These are phyloP conservation scores for Termitomyces bulborhizus DNA, from an alignment of 768 basidiomycete genomes.

Conservation along the genomic window DNA sequence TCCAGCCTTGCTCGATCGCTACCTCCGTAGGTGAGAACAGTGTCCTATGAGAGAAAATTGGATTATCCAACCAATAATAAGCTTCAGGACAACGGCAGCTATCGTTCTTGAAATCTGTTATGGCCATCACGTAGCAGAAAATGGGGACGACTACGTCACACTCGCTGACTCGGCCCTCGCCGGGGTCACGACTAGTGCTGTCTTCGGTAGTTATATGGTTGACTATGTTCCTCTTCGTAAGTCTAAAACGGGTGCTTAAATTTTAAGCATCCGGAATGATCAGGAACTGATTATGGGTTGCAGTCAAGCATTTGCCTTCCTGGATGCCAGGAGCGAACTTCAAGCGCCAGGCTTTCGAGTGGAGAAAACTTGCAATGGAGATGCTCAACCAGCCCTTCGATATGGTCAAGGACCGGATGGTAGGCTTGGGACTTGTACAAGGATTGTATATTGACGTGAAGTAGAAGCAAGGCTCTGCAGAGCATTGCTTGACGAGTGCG, in stretches of 20 bases:
- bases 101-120: slow-evolving; percentile 10
- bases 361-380: slow-evolving; percentile 24
- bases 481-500: neutral
- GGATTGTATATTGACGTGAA: neutral
- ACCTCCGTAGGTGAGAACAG: slow-evolving; percentile 20
- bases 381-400: slow-evolving; percentile 29
- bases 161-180: slow-evolving; percentile 20
- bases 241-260: neutral
- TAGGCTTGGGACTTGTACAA: neutral
- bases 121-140: slow-evolving; percentile 16
- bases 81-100: slow-evolving; percentile 3
- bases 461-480: neutral
- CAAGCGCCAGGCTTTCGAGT: slow-evolving; percentile 32
- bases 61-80: too few relatives aligned
- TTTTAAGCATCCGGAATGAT: neutral
- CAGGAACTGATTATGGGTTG: slow-evolving; percentile 1
- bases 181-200: slow-evolving; percentile 11
- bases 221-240: slow-evolving; percentile 12
- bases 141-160: slow-evolving; percentile 18
- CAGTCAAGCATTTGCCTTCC: slow-evolving; percentile 33
- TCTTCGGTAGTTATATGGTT: slow-evolving; percentile 18
- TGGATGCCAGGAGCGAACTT: slow-evolving; percentile 45
- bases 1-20: slow-evolving; percentile 12
- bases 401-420: slow-evolving; percentile 6
- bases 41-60: neutral